Conservation (phyloP, 2,329 filamentous ascomycete genomes). For the Paramyrothecium sp. region DNA sequence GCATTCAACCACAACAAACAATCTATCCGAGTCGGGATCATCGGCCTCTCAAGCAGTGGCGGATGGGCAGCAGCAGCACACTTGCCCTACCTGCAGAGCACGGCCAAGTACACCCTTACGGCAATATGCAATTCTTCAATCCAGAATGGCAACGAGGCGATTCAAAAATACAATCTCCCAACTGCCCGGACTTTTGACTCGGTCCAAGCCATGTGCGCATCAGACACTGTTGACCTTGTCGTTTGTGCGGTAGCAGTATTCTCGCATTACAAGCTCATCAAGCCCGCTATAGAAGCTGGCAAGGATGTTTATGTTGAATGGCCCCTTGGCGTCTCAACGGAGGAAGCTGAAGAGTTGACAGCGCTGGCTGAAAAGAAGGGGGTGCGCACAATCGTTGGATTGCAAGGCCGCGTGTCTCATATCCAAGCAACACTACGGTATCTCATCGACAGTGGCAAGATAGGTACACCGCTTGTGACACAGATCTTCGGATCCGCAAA, state of each 20-base stretch:
- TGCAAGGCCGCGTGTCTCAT: conserved; percentile 45
- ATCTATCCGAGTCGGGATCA: conserved; percentile 14
- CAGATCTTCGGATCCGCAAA: not conserved
- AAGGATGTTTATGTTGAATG: conserved; percentile 11
- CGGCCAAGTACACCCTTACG: conserved; percentile 41
- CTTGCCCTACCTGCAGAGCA: conserved; percentile 40
- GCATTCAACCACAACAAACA: no score
- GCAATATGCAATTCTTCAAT: conserved; percentile 48
- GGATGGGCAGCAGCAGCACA: conserved; percentile 53
- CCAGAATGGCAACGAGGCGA: conserved; percentile 38
- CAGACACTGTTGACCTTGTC: conserved; percentile 49
- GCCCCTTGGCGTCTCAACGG: conserved; percentile 19
- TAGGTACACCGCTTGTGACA: conserved; percentile 7
- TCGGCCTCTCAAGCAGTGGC: conserved; percentile 12
- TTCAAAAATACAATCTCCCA: conserved; percentile 37
- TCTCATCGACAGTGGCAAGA: conserved; percentile 7
- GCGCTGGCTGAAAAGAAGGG: conserved; percentile 27
- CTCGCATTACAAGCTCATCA: conserved; percentile 39
- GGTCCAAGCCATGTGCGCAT: conserved; percentile 40
- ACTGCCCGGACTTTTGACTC: conserved; percentile 43
- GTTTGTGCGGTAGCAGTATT: conserved; percentile 49
- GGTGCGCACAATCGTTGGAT: conserved; percentile 38
- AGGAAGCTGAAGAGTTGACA: conserved; percentile 37
- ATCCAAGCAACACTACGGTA: conserved; percentile 16
- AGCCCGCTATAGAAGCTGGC: conserved; percentile 40